phyloP scores from a whole-genome alignment of 352 stramenopile species.

The Phytophthora fragariae region DNA sequence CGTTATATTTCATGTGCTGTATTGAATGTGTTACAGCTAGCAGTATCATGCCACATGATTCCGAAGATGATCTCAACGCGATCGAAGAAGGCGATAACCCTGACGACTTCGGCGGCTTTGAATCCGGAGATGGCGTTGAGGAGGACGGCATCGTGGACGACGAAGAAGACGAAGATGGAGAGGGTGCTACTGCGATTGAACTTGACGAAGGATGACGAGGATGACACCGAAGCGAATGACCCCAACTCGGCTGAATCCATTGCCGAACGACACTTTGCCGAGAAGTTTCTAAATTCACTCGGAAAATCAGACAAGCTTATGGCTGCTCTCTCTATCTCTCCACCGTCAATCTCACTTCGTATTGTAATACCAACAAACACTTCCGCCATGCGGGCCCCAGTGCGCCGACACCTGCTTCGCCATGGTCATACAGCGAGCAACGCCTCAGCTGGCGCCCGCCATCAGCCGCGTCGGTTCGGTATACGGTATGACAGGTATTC shows the following conservation, averaged over 20 bases:
- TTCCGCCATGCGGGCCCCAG: too few relatives aligned
- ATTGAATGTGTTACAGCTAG: neutral
- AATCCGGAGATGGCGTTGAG: neutral
- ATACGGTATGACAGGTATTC: neutral
- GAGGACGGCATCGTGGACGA: neutral
- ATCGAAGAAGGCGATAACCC: neutral
- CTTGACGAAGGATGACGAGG: too few relatives aligned
- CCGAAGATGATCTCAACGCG: neutral
- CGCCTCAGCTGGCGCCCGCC: neutral
- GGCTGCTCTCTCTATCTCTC: too few relatives aligned
- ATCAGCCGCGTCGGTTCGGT: slow-evolving; percentile 15
- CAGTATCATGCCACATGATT: neutral
- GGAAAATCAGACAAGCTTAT: too few relatives aligned
- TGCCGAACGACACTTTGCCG: slow-evolving; percentile 6
- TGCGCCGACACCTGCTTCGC: neutral
- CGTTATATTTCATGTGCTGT: neutral
- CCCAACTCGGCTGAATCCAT: neutral
- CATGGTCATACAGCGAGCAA: neutral
- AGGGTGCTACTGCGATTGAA: neutral
- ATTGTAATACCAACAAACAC: too few relatives aligned
- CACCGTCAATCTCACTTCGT: too few relatives aligned
- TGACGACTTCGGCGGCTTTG: neutral
- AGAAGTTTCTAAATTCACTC: neutral
- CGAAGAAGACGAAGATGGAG: neutral
- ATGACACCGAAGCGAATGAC: too few relatives aligned